Evolutionary conservation across 2,329 filamentous ascomycete genomes (phyloP), one percentile per base, ranked within the genome.

Genomic region (Colletotrichum navitas): DNA sequence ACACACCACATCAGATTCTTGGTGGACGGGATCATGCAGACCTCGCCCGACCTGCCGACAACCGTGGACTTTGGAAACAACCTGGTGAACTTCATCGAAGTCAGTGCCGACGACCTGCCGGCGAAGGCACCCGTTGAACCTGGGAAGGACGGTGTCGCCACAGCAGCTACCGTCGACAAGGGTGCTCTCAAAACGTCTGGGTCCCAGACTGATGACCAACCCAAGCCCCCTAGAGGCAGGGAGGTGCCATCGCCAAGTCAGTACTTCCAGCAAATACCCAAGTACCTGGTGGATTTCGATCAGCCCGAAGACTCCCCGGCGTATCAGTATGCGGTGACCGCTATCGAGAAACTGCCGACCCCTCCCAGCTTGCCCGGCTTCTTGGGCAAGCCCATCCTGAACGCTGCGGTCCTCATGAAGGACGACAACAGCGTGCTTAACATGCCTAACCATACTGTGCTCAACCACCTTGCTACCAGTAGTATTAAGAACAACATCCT

Each of bases 51-150:
- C 74, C 86, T 98, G 66, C 95, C 96, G 18, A 98, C 96, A 0
- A 97, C 96, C 1, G 96, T 99, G 70, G 96, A 99, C 81, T 98
- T 97, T 80, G 97, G 94, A 74, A 98, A 98, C 83, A 97, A 97
- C 79, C 87, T 99, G 24, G 95, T 99, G 82, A 99, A 99, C 83
- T 99, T 98, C 80, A 94, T 99, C 78, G 96, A 99, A 84, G 93
- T 98, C 73, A 93, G 89, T 77, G 90, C 93, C 45, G 92, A 94
- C 67, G 92, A 95, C 77, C 82, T 91, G 39, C 85, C 85, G 14
- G 76, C 75, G 32, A 75, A 76, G 43, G 75, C 79, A 29, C 76
- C 78, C 6, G 79, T 78, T 55, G 78, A 81, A 21, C 76, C 77
- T 18, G 76, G 81, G 52, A 78, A 81, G 21, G 47, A 69, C 16